A percentile compares a stretch with the other conserved stretches of the same genome.
Conservation (phyloP, 2,329 filamentous ascomycete genomes). For the Plectosphaerella cucumerina region DNA sequence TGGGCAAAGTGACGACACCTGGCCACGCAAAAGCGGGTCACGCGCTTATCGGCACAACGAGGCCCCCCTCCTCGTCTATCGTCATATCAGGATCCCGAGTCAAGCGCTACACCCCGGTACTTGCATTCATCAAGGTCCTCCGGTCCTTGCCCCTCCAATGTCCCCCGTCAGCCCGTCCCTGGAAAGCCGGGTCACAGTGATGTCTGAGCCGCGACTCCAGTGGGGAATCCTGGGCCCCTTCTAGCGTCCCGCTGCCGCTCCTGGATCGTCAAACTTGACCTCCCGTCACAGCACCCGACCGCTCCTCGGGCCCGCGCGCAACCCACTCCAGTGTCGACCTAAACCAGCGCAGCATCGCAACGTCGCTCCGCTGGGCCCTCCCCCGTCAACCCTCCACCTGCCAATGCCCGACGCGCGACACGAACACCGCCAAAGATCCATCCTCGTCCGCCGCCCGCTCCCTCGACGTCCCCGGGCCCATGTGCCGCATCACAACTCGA, state of each 20-base stretch:
- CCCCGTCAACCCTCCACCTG: background rate
- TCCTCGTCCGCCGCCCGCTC: background rate
- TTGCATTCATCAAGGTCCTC: background rate
- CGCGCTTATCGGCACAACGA: too few relatives aligned
- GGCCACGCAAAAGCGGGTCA: too few relatives aligned
- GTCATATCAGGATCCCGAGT: too few relatives aligned
- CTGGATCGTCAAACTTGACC: conserved; percentile 1
- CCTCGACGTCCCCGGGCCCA: conserved; percentile 23
- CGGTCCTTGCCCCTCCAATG: background rate
- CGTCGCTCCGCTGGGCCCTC: background rate
- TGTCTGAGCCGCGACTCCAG: background rate
- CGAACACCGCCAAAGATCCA: background rate
- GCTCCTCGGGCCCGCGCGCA: background rate
- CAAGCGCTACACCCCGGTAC: too few relatives aligned
- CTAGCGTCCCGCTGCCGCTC: background rate
- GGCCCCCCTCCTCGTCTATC: too few relatives aligned
- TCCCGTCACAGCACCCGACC: too few relatives aligned
- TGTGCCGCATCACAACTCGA: conserved; percentile 36
- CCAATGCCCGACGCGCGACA: background rate
- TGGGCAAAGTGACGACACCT: too few relatives aligned
- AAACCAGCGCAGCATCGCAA: background rate
- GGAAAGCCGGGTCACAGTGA: background rate
- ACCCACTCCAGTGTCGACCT: background rate
- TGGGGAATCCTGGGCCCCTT: conserved; percentile 1
- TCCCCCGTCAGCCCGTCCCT: background rate